These are phyloP conservation scores for Cladosporium sp. DNA, from an alignment of 2,329 filamentous ascomycete genomes.

Conservation along the genomic window DNA sequence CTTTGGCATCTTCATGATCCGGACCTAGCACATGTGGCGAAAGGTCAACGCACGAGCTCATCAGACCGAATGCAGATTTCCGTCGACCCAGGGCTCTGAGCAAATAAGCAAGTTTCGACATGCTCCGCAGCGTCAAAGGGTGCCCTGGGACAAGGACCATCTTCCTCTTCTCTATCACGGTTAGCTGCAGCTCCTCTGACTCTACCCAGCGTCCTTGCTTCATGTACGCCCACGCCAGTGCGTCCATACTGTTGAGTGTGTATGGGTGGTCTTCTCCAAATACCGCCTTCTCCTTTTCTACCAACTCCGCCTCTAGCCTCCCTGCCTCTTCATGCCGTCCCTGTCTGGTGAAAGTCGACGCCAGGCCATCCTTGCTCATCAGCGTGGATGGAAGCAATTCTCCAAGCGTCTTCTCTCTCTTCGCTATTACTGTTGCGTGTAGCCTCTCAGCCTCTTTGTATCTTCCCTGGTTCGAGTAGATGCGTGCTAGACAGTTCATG, in stretches of 20 bases:
- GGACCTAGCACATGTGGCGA: not conserved
- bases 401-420: not conserved
- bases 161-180: conserved; percentile 2
- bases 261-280: not conserved
- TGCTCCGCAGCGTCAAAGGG: conserved; percentile 17
- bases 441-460: conserved; percentile 19
- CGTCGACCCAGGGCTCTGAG: not conserved
- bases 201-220: conserved; percentile 17
- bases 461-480: conserved; percentile 18
- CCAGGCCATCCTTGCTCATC: conserved; percentile 6
- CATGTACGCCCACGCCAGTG: conserved; percentile 13
- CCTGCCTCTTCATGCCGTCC: conserved; percentile 18
- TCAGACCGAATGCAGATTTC: not conserved
- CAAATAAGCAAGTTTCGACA: conserved; percentile 15
- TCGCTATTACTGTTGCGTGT: not conserved
- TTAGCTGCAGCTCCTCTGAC: conserved; percentile 9
- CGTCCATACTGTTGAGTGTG: conserved; percentile 11
- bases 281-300: not conserved
- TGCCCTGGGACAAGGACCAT: conserved; percentile 19
- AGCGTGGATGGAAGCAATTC: not conserved
- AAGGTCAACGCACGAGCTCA: not conserved
- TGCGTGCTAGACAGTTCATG: conserved; percentile 19
- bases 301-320: conserved; percentile 11
- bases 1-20: not conserved
- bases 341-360: conserved; percentile 7